Evolutionary conservation across 1,284 basidiomycete species (phyloP), one percentile per base, ranked within the genome.

Genomic region (Lentinula novae-zelandiae): DNA sequence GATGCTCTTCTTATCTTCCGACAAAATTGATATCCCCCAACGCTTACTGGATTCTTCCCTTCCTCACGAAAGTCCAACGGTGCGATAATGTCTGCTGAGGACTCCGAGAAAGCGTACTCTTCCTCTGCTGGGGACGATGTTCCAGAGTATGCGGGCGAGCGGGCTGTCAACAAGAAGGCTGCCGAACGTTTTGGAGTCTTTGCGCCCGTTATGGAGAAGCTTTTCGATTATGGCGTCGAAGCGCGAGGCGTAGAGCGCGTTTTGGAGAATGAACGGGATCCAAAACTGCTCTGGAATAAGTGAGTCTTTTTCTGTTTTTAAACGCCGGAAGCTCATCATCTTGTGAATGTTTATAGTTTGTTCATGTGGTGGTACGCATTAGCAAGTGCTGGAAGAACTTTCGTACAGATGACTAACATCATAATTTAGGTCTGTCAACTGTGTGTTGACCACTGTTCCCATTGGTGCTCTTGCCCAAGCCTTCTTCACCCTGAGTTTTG

Each of bases 391-490:
- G 33, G 33, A n/a, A 53, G 5, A 34, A 50, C n/a, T 53, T 42
- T 27, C 20, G 20, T 12, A 9, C 22, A 13, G 10, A 27, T 27
- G 53, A 31, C 10, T 1, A 40, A 27, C 20, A 33, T 50, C n/a
- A 5, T 8, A 6, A n/a, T 40, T 57, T 46, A 79, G 77, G 74
- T 80, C 79, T 33, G 79, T 78, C 61, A 81, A 81, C 58, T 74
- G 72, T 48, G 82, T 82, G 0, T 69, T 85, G 39, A 78, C 77
- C 2, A 82, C 82, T 1, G 81, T 88, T 58, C 83, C 85, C 0
- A 78, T 86, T 27, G 54, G 54, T 46, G 40, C 42, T 33, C 54
- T 87, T 27, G 84, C 75, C 0, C 82, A 83, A 65, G 77, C 75
- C n/a, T 70, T 73, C 65, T 83, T 77, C 66, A 79, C 77, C 8